These are phyloP conservation scores for Casaregolazyma lundiana DNA, from an alignment of 1,139 yeast genomes.

Conservation along the genomic window DNA sequence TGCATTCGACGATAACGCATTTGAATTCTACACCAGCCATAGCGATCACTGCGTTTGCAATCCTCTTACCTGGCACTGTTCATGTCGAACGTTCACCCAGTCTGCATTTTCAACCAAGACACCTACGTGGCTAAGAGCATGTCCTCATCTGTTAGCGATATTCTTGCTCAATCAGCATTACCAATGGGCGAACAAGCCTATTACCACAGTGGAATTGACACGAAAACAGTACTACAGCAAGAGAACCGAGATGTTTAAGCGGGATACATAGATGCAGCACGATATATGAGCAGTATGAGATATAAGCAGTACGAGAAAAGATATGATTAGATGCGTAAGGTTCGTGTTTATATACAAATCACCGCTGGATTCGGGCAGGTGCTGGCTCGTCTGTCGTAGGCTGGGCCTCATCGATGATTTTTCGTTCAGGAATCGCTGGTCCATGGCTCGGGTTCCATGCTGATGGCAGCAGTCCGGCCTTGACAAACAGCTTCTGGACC, in stretches of 20 bases:
- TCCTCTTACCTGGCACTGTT: constrained; percentile 1
- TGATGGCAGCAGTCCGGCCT: constrained; percentile 55
- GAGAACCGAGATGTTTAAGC: not conserved
- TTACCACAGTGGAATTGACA: not conserved
- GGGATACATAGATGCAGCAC: not conserved
- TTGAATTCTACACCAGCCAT: not conserved
- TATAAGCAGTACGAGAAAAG: no score
- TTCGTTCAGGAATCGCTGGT: constrained; percentile 20
- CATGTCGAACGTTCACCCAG: constrained; percentile 1
- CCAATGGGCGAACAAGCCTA: not conserved
- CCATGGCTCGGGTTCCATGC: constrained; percentile 50
- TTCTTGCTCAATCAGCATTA: not conserved
- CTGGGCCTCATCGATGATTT: constrained; percentile 14
- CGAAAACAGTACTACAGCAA: not conserved
- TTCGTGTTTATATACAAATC: no score
- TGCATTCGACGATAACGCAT: not conserved
- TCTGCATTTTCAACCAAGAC: not conserved
- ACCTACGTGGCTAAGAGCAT: not conserved
- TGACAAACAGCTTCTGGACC: constrained; percentile 70
- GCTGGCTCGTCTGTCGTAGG: constrained; percentile 5
- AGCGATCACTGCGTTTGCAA: not conserved
- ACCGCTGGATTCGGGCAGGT: constrained; percentile 1
- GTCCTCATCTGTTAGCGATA: constrained; percentile 7
- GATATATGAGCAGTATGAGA: no score
- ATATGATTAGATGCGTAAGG: no score